Base-by-base conservation (phyloP, 1,139 yeast species). In the Kodamaea suecica region DNA sequence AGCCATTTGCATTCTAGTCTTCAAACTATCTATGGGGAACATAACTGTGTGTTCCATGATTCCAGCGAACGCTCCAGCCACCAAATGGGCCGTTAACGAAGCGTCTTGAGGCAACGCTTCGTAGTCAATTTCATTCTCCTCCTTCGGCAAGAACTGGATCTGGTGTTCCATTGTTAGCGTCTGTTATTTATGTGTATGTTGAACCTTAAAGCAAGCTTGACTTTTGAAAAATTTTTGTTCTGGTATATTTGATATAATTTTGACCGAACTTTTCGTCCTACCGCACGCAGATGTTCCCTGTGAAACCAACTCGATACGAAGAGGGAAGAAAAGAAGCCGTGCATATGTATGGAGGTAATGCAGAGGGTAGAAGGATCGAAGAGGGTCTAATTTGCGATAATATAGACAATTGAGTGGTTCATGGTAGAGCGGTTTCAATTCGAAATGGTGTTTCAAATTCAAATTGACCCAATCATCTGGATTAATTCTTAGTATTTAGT, bases 31-130 rank as follows among this genome's bases (percentile, higher is more conserved):
- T 34, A 92, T 78, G 3, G 98, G 98, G 56, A 82, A 92, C 96
- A 92, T 87, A 27, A 92, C 88, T 2, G 96, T 83, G 59, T 92
- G 98, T 59, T 92, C 98, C 95, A 90, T 88, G 42, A 92, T 86
- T 19, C 98, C 98, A 12, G 98, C 98, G 65, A 87, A 85, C 0
- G 97, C 97, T 11, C 98, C 98, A 2, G 98, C 98, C 11, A 61
- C 57, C 45, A 92, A 70, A 56, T 90, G 95, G 7, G 95, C 88
- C 4, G 78, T 59, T 38, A 92, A 63, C 1, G 97, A 82, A 10
- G 97, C 90, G 51, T 81, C 80, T 29, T 83, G 86, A 1, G 98
- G 98, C 30, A 92, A 73, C 2, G 96, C 82, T 59, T 92, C 98
- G 58, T 92, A 92, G 55, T 90, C 97, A 33, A 83, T 72, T 48